phyloP scores from a whole-genome alignment of 805 yeast species.

The Teunomyces cretensis region DNA sequence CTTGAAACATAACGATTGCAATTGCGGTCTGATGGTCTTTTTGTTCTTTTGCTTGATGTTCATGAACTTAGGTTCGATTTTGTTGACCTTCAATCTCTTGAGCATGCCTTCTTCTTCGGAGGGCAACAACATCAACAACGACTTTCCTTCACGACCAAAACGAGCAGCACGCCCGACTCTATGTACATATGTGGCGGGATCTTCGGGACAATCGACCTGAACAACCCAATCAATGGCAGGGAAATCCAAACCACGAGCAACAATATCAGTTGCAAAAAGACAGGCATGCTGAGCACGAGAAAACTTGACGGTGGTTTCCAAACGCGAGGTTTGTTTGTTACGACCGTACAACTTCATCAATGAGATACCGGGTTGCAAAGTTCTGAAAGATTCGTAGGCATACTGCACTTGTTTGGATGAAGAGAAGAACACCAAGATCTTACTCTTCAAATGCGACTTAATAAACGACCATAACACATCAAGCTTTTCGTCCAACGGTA shows the following conservation, averaged over 20 bases:
- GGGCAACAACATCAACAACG: conserved; percentile 80
- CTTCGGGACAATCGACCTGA: conserved; percentile 90
- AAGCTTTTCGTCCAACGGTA: conserved; percentile 75
- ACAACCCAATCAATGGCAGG: conserved; percentile 96
- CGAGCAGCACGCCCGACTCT: conserved; percentile 90
- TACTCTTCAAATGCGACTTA: conserved; percentile 75
- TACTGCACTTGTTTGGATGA: conserved; percentile 90
- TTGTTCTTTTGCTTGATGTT: conserved; percentile 73
- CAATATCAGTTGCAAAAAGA: conserved; percentile 85
- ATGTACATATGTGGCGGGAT: conserved; percentile 83
- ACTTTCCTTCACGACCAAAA: conserved; percentile 80
- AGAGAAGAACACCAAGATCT: conserved; percentile 79
- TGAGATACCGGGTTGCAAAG: conserved; percentile 89
- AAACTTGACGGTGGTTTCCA: conserved; percentile 78
- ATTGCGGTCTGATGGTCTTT: conserved; percentile 73
- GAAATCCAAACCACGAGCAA: conserved; percentile 89
- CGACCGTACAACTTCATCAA: conserved; percentile 83
- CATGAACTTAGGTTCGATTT: conserved; percentile 69
- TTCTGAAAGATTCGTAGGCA: conserved; percentile 82
- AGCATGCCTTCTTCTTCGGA: conserved; percentile 78
- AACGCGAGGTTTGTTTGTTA: conserved; percentile 84
- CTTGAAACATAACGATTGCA: conserved; percentile 87
- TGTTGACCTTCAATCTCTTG: conserved; percentile 56
- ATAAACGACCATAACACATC: conserved; percentile 85
- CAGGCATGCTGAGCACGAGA: conserved; percentile 78